Conservation (phyloP, 768 basidiomycete species). For the Crepidotus variabilis region DNA sequence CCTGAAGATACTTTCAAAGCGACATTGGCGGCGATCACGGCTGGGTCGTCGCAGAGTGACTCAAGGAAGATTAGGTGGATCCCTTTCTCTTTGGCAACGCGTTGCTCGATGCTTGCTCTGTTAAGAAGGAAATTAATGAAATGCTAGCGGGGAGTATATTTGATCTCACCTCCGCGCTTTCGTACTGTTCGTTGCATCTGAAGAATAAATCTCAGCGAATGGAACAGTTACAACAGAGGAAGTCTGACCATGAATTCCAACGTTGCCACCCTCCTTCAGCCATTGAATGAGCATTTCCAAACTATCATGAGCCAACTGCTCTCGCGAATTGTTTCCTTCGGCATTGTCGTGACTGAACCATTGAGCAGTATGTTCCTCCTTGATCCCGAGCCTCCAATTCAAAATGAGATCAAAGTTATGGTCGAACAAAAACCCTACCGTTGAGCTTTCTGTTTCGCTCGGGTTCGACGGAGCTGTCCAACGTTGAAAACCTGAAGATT, state of each 20-base stretch:
- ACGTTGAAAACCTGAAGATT: constrained; percentile 88
- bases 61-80: constrained; percentile 92
- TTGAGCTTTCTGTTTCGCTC: constrained; percentile 77
- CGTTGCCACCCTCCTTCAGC: constrained; percentile 94
- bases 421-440: constrained; percentile 40
- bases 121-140: neutral
- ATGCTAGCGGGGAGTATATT: neutral
- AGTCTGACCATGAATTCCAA: constrained; percentile 88
- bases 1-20: constrained; percentile 94
- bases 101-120: constrained; percentile 80
- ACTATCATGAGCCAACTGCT: constrained; percentile 85
- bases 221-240: neutral
- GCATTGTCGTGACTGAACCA: constrained; percentile 89
- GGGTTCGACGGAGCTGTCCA: constrained; percentile 85
- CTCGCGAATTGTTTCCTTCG: constrained; percentile 72
- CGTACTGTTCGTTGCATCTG: constrained; percentile 97
- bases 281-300: constrained; percentile 93
- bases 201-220: neutral
- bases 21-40: constrained; percentile 92
- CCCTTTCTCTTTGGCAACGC: constrained; percentile 83
- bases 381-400: constrained; percentile 63
- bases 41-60: constrained; percentile 91
- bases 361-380: constrained; percentile 85
- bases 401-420: neutral
- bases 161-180: constrained; percentile 56